Percentiles rank a stretch among this genome's conserved stretches.
Evolutionary conservation across 2,329 filamentous ascomycete species (phyloP).

Genomic region (Penicillium sp.): DNA sequence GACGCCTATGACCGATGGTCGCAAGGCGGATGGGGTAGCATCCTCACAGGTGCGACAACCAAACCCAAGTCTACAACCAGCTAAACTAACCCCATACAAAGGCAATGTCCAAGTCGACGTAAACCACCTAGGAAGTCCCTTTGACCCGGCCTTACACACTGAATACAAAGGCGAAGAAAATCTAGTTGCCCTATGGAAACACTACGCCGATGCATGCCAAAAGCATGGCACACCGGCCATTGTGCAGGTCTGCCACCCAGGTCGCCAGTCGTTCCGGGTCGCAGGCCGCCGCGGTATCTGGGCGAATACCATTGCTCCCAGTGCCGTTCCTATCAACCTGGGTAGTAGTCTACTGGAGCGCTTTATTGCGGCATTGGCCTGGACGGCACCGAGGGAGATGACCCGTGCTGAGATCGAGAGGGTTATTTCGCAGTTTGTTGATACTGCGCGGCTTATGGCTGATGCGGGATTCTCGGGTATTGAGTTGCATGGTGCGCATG

Average conservation of each 20-base stretch:
- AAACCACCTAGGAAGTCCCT: conserved; percentile 39
- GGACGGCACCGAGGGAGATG: conserved; percentile 60
- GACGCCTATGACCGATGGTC: conserved; percentile 56
- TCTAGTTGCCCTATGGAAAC: conserved; percentile 28
- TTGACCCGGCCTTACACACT: conserved; percentile 29
- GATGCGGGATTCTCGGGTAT: conserved; percentile 56
- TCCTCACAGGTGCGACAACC: conserved; percentile 41
- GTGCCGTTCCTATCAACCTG: conserved; percentile 41
- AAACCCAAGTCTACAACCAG: background rate
- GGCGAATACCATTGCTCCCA: conserved; percentile 38
- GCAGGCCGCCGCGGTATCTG: conserved; percentile 40
- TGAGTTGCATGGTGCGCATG: conserved; percentile 56
- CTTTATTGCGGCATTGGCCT: conserved; percentile 27
- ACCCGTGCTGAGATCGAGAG: conserved; percentile 54
- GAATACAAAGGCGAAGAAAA: conserved; percentile 26
- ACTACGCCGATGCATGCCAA: conserved; percentile 34
- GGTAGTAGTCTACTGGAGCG: conserved; percentile 40
- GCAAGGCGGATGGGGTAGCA: conserved; percentile 42
- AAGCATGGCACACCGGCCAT: conserved; percentile 44
- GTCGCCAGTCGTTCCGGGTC: conserved; percentile 44
- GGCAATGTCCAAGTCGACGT: conserved; percentile 48
- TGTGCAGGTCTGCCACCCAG: conserved; percentile 49
- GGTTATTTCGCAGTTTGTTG: conserved; percentile 55
- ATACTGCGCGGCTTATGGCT: conserved; percentile 52
- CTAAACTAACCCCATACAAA: conserved; percentile 1